Evolutionary conservation across 116 monocot genomes (phyloP).

Genomic region (Iris pallida): DNA sequence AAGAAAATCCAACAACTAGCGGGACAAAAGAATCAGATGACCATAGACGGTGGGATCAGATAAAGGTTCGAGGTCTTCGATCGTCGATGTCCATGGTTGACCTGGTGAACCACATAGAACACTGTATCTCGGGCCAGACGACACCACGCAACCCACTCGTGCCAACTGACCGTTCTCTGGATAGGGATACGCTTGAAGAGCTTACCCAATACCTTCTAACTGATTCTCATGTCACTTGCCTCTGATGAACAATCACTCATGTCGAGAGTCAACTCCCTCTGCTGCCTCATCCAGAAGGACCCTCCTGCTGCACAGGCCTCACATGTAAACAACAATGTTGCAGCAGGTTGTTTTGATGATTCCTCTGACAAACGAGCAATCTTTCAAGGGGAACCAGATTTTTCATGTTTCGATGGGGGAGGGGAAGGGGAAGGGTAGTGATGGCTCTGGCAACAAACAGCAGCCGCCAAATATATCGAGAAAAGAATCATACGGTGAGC

Average conservation of each 20-base stretch:
- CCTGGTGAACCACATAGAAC: slow-evolving; percentile 58
- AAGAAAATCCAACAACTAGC: slow-evolving; percentile 18
- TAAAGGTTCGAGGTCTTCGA: slow-evolving; percentile 47
- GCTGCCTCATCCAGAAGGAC: slow-evolving; percentile 62
- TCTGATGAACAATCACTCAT: slow-evolving; percentile 69
- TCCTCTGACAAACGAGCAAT: neutral
- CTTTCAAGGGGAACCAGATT: slow-evolving; percentile 1
- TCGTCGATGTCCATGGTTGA: slow-evolving; percentile 74
- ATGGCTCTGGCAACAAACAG: slow-evolving; percentile 5
- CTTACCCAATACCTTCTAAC: slow-evolving; percentile 63
- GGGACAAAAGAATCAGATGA: slow-evolving; percentile 16
- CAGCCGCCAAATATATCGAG: slow-evolving; percentile 6
- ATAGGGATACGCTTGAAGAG: slow-evolving; percentile 57
- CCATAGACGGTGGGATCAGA: slow-evolving; percentile 29
- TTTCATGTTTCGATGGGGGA: slow-evolving; percentile 6
- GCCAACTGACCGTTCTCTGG: slow-evolving; percentile 1
- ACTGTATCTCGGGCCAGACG: slow-evolving; percentile 52
- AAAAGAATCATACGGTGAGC: slow-evolving; percentile 48
- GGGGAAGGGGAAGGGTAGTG: neutral
- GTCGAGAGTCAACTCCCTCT: slow-evolving; percentile 81
- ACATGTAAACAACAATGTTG: neutral
- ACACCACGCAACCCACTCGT: slow-evolving; percentile 34
- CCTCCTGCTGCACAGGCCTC: slow-evolving; percentile 10
- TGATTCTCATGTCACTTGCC: slow-evolving; percentile 53
- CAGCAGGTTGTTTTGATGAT: neutral